Conservation (phyloP, 768 basidiomycete genomes). For the Lactarius trivialis region DNA sequence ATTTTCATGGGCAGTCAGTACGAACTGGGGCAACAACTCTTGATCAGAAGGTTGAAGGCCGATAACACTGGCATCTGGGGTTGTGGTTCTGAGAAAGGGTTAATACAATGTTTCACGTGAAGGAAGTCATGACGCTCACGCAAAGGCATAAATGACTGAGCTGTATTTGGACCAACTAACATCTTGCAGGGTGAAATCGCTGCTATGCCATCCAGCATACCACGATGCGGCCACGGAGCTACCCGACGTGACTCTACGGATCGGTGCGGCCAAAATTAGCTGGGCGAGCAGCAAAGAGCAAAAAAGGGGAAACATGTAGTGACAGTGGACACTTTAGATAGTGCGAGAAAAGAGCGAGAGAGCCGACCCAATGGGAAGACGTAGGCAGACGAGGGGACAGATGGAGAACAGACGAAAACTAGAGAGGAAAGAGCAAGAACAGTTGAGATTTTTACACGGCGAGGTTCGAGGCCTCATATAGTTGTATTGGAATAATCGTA, state of each 20-base stretch:
- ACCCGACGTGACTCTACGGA: background rate
- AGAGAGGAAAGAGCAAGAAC: no score
- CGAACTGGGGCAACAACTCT: conserved; percentile 49
- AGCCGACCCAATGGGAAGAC: no score
- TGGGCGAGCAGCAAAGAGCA: background rate
- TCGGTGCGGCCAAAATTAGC: conserved; percentile 5
- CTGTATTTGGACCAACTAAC: conserved; percentile 66
- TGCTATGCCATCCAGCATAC: conserved; percentile 61
- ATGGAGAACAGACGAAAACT: no score
- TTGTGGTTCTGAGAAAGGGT: conserved; percentile 29
- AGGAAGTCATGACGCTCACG: conserved; percentile 31
- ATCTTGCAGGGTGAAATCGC: conserved; percentile 43
- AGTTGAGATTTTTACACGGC: no score
- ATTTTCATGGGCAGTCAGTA: conserved; percentile 36
- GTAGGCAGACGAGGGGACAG: no score
- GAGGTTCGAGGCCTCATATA: no score
- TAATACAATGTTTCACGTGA: background rate
- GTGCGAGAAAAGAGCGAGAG: no score
- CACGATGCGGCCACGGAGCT: conserved; percentile 44
- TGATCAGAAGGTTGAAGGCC: conserved; percentile 39
- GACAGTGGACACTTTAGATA: background rate
- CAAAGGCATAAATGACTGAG: conserved; percentile 63
- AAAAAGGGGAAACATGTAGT: conserved; percentile 7
- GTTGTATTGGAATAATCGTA: no score
- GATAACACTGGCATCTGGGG: conserved; percentile 30